Evolutionary conservation across 2,329 filamentous ascomycete genomes (phyloP).

Genomic region (Zalaria obscura): DNA sequence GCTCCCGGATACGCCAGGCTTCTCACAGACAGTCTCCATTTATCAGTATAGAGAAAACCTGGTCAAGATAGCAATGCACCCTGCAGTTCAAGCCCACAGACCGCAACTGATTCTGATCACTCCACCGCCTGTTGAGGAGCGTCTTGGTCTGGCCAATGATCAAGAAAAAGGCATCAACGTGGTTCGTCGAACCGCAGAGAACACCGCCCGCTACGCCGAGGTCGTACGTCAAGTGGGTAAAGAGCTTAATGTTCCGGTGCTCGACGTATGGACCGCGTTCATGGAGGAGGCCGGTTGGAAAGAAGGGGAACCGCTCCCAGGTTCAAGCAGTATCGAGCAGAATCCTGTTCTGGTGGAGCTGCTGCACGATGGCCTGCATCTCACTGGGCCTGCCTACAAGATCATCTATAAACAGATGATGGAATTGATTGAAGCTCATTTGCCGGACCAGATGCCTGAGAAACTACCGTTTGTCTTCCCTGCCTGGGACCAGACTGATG

Average conservation of each 20-base stretch:
- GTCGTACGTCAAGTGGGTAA: slow-evolving; percentile 50
- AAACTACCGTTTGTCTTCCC: slow-evolving; percentile 39
- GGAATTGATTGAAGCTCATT: slow-evolving; percentile 33
- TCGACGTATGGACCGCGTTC: slow-evolving; percentile 70
- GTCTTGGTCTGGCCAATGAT: slow-evolving; percentile 40
- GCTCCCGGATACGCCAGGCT: slow-evolving; percentile 43
- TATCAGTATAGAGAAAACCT: slow-evolving; percentile 62
- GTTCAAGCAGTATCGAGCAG: slow-evolving; percentile 43
- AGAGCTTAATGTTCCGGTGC: slow-evolving; percentile 42
- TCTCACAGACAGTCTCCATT: slow-evolving; percentile 63
- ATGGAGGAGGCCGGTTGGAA: slow-evolving; percentile 50
- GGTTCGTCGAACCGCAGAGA: slow-evolving; percentile 40
- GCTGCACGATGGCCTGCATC: slow-evolving; percentile 46
- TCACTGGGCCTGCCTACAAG: slow-evolving; percentile 41
- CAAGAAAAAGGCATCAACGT: slow-evolving; percentile 20
- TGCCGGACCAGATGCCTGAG: slow-evolving; percentile 42
- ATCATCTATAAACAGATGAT: slow-evolving; percentile 41
- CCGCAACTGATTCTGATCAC: slow-evolving; percentile 61
- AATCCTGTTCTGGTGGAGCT: slow-evolving; percentile 41
- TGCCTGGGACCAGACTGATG: slow-evolving; percentile 29
- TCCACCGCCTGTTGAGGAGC: slow-evolving; percentile 71
- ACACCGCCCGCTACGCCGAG: slow-evolving; percentile 48
- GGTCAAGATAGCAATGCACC: slow-evolving; percentile 56
- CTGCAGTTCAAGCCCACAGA: slow-evolving; percentile 52
- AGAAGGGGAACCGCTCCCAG: slow-evolving; percentile 33